phyloP scores from a whole-genome alignment of 768 basidiomycete genomes.

The Boletellus emodensis region DNA sequence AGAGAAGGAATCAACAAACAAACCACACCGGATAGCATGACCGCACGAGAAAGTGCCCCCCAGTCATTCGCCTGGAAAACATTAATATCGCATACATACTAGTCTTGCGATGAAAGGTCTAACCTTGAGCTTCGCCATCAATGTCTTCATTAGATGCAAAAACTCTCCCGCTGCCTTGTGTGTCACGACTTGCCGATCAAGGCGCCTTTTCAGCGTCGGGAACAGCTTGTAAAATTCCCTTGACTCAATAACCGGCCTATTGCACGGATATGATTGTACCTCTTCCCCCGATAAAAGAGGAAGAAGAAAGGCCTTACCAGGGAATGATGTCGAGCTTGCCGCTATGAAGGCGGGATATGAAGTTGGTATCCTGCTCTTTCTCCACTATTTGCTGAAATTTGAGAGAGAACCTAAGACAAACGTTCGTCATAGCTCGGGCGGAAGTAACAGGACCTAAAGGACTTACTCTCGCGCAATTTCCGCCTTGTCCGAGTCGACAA shows the following conservation, averaged over 20 bases:
- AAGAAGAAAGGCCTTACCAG: constrained; percentile 33
- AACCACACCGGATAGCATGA: neutral
- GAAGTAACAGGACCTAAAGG: neutral
- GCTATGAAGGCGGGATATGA: constrained; percentile 54
- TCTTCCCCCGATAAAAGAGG: neutral
- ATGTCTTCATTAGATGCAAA: constrained; percentile 50
- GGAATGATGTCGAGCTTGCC: constrained; percentile 55
- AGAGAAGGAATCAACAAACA: neutral
- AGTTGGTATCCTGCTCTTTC: constrained; percentile 56
- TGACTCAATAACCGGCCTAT: constrained; percentile 57
- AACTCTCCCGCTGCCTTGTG: constrained; percentile 52
- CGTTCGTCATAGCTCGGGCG: neutral
- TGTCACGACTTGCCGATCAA: constrained; percentile 46
- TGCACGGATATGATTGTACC: neutral
- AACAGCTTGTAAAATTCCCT: constrained; percentile 54
- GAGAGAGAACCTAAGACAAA: constrained; percentile 42
- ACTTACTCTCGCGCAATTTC: constrained; percentile 58
- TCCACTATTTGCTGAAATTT: constrained; percentile 60
- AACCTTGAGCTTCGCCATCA: constrained; percentile 67
- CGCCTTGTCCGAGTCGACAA: constrained; percentile 54
- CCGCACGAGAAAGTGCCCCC: constrained; percentile 56
- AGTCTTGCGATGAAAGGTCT: neutral
- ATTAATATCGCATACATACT: neutral
- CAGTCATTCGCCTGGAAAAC: constrained; percentile 52
- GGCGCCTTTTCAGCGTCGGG: constrained; percentile 38